These are phyloP conservation scores for Kluyveromyces dobzhanskii DNA, from an alignment of 805 yeast species.

Conservation along the genomic window DNA sequence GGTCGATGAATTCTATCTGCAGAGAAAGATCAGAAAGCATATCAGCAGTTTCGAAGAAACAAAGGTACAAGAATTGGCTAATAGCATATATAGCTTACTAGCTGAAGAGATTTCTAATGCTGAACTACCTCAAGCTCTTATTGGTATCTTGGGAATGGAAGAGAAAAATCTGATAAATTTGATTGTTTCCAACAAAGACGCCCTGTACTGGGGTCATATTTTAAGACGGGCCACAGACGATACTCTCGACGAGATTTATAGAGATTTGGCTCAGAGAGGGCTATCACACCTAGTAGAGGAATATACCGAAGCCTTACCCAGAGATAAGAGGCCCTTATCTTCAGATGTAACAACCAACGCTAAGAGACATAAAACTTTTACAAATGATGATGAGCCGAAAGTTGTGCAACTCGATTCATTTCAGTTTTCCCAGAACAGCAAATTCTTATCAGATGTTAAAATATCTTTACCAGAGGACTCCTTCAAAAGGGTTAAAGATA, in stretches of 20 bases:
- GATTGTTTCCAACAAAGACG: slow-evolving; percentile 42
- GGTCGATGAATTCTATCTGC: slow-evolving; percentile 46
- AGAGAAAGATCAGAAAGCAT: slow-evolving; percentile 36
- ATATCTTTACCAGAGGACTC: slow-evolving; percentile 80
- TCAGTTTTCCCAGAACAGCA: slow-evolving; percentile 65
- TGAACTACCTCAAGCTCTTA: slow-evolving; percentile 45
- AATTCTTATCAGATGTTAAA: slow-evolving; percentile 54
- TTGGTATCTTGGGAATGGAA: slow-evolving; percentile 44
- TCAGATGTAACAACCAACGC: slow-evolving; percentile 3
- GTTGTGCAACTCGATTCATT: slow-evolving; percentile 54
- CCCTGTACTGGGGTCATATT: slow-evolving; percentile 47
- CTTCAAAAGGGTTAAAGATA: slow-evolving; percentile 58
- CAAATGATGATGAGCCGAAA: slow-evolving; percentile 20
- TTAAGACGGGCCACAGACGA: slow-evolving; percentile 33
- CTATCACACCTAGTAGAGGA: slow-evolving; percentile 36
- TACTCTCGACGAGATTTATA: slow-evolving; percentile 30
- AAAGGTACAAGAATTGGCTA: slow-evolving; percentile 33
- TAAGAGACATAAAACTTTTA: slow-evolving; percentile 14
- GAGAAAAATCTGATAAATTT: slow-evolving; percentile 40
- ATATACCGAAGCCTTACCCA: slow-evolving; percentile 11
- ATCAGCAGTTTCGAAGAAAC: slow-evolving; percentile 32
- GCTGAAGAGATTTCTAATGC: slow-evolving; percentile 29
- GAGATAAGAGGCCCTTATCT: slow-evolving; percentile 1
- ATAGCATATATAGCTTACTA: slow-evolving; percentile 34
- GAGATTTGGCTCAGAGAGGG: slow-evolving; percentile 39